Evolutionary conservation across 306 rosid genomes (phyloP), one percentile per base, ranked within the genome.

Genomic region (Begonia peltatifolia): DNA sequence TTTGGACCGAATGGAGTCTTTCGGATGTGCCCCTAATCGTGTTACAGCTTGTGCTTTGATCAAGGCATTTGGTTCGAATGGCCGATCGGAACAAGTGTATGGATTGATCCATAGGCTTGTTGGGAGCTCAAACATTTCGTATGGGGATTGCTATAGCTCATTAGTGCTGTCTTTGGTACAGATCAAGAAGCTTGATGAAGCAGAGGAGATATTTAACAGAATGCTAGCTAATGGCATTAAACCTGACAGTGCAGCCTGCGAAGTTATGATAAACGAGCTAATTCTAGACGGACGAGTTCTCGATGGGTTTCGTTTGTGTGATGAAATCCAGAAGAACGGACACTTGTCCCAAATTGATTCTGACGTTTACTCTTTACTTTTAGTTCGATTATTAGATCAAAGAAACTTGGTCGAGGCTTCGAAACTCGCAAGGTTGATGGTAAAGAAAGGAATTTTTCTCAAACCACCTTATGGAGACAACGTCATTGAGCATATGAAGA

Each of bases 1-100:
- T 66, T 54, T 89, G 65, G 76, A 79, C 60, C 73, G 78, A 56
- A 89, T 89, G 97, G 84, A 68, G 71, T 74, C 68, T 72, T 63
- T 38, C 41, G 84, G 93, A 10, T 71, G 80, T 47, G 41, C 68
- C 53, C 87, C 89, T 12, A 89, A 76, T 62, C 74, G 71, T n/a
- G 80, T 82, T 8, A 78, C 95, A 2, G 77, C 65, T 63, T 68
- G 79, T 61, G 60, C 60, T 49, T 55, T 85, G 44, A 61, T 89
- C 16, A 77, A 69, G 42, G 67, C 73, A 47, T 77, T 85, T 51
- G 72, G 84, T 47, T 50, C 9, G 8, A 63, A 72, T 56, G 90
- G 73, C 52, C 65, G 13, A 6, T 38, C 79, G 22, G 80, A 82
- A 42, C 83, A 85, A 77, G 90, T 72, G 41, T 74, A 71, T 63